Evolutionary conservation across 306 rosid species (phyloP).

Genomic region (Canavalia ensiformis): DNA sequence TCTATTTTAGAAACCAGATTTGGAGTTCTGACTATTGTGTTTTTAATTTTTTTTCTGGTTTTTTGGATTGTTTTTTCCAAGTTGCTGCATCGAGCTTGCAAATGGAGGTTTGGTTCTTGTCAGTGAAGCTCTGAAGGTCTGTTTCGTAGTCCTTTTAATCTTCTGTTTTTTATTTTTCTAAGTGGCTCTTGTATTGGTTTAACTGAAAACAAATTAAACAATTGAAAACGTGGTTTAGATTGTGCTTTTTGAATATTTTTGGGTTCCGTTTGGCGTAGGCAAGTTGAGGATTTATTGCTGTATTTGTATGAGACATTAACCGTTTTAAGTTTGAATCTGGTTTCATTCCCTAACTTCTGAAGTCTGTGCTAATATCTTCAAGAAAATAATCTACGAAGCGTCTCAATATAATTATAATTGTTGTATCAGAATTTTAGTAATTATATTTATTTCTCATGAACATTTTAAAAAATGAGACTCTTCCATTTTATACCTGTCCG

Average conservation of each 20-base stretch:
- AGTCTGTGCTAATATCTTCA: neutral
- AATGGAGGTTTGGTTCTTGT: slow-evolving; percentile 52
- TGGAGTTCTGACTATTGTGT: slow-evolving; percentile 43
- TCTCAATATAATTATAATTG: slow-evolving; percentile 18
- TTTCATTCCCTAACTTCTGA: slow-evolving; percentile 28
- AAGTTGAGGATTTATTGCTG: slow-evolving; percentile 13
- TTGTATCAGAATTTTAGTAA: slow-evolving; percentile 9
- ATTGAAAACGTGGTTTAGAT: slow-evolving; percentile 17
- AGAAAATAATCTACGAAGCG: neutral
- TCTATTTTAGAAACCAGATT: slow-evolving; percentile 39
- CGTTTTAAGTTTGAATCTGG: slow-evolving; percentile 7
- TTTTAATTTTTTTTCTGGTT: neutral
- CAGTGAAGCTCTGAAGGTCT: slow-evolving; percentile 56
- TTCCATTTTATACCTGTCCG: slow-evolving; percentile 12
- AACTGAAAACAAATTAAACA: neutral
- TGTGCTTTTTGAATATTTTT: slow-evolving; percentile 1
- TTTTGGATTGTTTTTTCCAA: slow-evolving; percentile 30
- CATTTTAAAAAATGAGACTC: neutral
- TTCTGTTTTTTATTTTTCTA: neutral
- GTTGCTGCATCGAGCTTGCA: slow-evolving; percentile 59
- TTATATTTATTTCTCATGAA: neutral
- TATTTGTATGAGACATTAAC: slow-evolving; percentile 6
- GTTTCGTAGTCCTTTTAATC: slow-evolving; percentile 9
- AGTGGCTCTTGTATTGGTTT: neutral
- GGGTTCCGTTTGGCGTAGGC: slow-evolving; percentile 18